These are phyloP conservation scores for Candida cerambycidarum DNA, from an alignment of 805 yeast genomes.

Conservation along the genomic window DNA sequence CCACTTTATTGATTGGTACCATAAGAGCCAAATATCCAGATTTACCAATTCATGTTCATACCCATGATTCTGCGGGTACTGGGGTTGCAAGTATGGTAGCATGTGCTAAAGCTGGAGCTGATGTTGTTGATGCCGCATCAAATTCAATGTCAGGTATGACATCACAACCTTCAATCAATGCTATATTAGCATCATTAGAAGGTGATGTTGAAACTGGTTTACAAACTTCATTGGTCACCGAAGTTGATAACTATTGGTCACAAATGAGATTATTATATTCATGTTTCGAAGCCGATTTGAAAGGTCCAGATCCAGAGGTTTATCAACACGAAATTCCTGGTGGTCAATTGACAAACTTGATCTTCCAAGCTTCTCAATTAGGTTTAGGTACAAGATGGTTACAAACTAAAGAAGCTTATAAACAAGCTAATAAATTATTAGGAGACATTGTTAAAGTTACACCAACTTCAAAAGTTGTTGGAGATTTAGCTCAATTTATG, in stretches of 20 bases:
- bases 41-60: conserved; percentile 96
- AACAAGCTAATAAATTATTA: conserved; percentile 82
- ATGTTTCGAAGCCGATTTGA: conserved; percentile 96
- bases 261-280: conserved; percentile 96
- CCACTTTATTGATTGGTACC: conserved; percentile 72
- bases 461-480: conserved; percentile 99
- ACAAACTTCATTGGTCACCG: conserved; percentile 65
- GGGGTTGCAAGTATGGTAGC: conserved; percentile 97
- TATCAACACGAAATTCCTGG: conserved; percentile 99
- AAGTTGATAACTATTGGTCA: conserved; percentile 94
- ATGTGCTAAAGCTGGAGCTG: conserved; percentile 95
- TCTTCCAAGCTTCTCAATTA: conserved; percentile 99
- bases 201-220: conserved; percentile 80
- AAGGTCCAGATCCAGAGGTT: conserved; percentile 99
- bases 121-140: conserved; percentile 95
- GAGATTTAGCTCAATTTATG: conserved; percentile 99
- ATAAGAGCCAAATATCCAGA: conserved; percentile 87
- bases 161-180: conserved; percentile 95
- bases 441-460: conserved; percentile 99
- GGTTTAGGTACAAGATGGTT: conserved; percentile 97
- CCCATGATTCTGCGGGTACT: conserved; percentile 99
- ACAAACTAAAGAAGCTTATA: conserved; percentile 92
- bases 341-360: conserved; percentile 95
- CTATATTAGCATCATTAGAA: conserved; percentile 87
- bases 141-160: conserved; percentile 98